A percentile compares a stretch with the other conserved stretches of the same genome.
phyloP scores from a whole-genome alignment of 257 asterid species.

The Forsythia viridissima region DNA sequence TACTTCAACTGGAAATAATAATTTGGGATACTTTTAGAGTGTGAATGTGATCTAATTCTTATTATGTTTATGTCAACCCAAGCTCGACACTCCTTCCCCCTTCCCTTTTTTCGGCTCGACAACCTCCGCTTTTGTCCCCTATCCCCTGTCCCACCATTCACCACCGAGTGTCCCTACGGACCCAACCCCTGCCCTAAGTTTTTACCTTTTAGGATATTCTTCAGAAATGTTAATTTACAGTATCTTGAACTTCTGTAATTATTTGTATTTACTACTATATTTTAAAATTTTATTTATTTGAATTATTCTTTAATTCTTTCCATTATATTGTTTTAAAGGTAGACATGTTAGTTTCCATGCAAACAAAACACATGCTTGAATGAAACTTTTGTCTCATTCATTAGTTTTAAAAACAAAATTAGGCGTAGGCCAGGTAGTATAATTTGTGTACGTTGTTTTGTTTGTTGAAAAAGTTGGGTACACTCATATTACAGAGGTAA shows the following conservation, averaged over 20 bases:
- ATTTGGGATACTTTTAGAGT: background rate
- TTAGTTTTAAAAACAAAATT: background rate
- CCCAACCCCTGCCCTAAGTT: too few relatives aligned
- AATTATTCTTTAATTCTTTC: too few relatives aligned
- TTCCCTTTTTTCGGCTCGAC: background rate
- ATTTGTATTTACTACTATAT: background rate
- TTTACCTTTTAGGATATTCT: too few relatives aligned
- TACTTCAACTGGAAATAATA: constrained; percentile 6
- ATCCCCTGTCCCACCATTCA: background rate
- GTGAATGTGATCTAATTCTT: background rate
- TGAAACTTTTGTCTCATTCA: background rate
- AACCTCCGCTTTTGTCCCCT: background rate
- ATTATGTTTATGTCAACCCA: background rate
- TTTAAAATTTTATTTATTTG: background rate
- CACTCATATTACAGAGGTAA: too few relatives aligned
- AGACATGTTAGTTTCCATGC: background rate
- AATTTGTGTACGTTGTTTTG: background rate
- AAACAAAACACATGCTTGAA: background rate
- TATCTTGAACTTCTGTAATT: background rate
- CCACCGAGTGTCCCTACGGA: too few relatives aligned
- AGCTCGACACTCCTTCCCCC: background rate
- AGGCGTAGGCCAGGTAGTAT: background rate
- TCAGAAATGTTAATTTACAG: background rate
- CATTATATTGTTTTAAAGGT: background rate
- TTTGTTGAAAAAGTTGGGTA: background rate